phyloP scores from a whole-genome alignment of 2,329 filamentous ascomycete genomes.

The Tolypocladium album region DNA sequence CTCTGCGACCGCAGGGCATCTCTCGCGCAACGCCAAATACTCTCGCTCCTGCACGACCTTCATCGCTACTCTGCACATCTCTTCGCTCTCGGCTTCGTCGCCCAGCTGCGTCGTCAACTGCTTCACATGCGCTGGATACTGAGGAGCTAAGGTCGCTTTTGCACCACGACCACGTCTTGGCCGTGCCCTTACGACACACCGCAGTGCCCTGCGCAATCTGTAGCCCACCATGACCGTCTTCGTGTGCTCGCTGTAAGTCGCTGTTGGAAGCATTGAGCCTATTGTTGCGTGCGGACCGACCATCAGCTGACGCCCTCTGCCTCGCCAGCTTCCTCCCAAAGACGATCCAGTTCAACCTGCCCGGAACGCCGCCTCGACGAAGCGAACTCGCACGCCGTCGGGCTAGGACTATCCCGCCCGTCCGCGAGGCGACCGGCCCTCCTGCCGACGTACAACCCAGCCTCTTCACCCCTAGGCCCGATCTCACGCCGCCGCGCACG shows the following conservation, averaged over 20 bases:
- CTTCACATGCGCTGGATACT: conserved; percentile 1
- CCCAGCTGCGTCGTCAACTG: background rate
- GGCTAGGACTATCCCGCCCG: conserved; percentile 14
- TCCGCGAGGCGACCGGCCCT: conserved; percentile 9
- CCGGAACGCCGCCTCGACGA: conserved; percentile 35
- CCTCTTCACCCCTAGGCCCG: conserved; percentile 36
- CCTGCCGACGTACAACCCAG: conserved; percentile 33
- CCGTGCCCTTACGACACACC: background rate
- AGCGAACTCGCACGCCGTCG: conserved; percentile 17
- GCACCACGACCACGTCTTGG: background rate
- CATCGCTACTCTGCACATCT: background rate
- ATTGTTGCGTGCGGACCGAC: background rate
- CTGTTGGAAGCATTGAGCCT: background rate
- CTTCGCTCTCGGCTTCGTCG: background rate
- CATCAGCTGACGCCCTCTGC: background rate
- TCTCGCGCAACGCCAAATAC: background rate
- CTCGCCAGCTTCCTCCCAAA: conserved; percentile 72
- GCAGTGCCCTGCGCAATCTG: background rate
- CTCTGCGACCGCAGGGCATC: background rate
- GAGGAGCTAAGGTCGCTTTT: conserved; percentile 1
- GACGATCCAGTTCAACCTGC: conserved; percentile 76
- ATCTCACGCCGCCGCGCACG: conserved; percentile 45
- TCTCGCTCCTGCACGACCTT: background rate
- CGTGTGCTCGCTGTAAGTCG: conserved; percentile 27
- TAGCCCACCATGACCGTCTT: conserved; percentile 27